A percentile compares a stretch with the other conserved stretches of the same genome.
Evolutionary conservation across 345 rosid genomes (phyloP).

Genomic region (Eucalyptus sp.): DNA sequence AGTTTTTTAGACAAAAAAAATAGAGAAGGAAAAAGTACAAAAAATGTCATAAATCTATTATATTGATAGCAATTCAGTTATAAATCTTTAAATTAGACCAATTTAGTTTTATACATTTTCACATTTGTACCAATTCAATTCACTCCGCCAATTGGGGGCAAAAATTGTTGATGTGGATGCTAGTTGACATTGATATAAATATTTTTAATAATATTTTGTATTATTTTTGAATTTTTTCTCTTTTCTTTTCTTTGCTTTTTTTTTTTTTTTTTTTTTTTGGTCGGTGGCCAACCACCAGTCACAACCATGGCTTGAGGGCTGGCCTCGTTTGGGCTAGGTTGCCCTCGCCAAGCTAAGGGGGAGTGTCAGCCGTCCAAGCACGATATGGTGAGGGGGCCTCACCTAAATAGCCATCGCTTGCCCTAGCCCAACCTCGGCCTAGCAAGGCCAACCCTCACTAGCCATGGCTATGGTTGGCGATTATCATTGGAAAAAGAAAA

Average conservation of each 20-base stretch:
- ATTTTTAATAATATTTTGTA: no score
- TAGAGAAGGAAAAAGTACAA: rapidly evolving
- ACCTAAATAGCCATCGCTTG: no score
- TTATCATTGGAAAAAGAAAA: no score
- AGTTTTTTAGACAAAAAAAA: no score
- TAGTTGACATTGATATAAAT: rapidly evolving
- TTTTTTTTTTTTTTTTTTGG: no score
- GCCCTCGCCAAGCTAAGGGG: rapidly evolving
- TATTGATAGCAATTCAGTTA: rapidly evolving
- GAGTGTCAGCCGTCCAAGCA: rapidly evolving
- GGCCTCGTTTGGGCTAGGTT: no score
- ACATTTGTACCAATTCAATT: no score
- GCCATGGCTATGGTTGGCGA: no score
- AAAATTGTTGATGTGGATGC: rapidly evolving
- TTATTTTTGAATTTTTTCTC: no score
- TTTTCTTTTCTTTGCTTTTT: rapidly evolving
- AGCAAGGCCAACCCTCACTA: rapidly evolving
- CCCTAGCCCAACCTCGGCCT: no score
- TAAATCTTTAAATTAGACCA: rapidly evolving
- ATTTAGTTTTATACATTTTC: no score
- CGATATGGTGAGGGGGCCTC: rapidly evolving
- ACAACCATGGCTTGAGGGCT: no score
- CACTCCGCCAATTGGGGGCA: rapidly evolving
- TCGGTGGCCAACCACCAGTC: rapidly evolving
- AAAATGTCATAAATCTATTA: rapidly evolving